Evolutionary conservation across 768 basidiomycete genomes (phyloP), one percentile per base, ranked within the genome.

Genomic region (Leccinum variicolor): DNA sequence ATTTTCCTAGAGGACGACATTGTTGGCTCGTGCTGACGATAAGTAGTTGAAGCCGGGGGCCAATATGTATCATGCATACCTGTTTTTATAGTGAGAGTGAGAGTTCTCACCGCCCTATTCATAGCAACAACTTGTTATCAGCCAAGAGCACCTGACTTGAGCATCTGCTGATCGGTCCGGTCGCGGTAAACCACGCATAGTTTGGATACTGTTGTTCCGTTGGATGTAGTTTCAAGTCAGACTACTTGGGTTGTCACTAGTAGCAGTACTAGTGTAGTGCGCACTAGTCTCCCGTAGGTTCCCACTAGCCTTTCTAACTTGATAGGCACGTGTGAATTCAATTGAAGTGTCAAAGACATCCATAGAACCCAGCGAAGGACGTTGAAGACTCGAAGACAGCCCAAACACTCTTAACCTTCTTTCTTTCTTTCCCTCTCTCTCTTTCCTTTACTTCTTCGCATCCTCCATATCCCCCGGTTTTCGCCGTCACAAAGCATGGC

Each of bases 1-100:
- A 74, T 43, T 29, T 64, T 73, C 63, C 54, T 72, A 3, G 52
- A 28, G 54, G 50, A 56, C 9, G 69, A 52, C 69, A 70, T 70
- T 8, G 54, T 25, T 41, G 34, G 33, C 21, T 45, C 4, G 51
- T 23, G 49, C 19, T 53, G 50, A 52, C 33, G 55, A 47, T 54
- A 25, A 39, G 28, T 19, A 17, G 10, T 15, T 11, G 17, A 11
- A 33, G 48, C 7, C 10, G 13, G 34, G 3, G 28, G 41, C 29
- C 25, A 41, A 23, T 25, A 9, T 11, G 21, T 36, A 17, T 53
- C 43, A 33, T 26, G 1, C 48, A 26, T 13, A 36, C 33, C 13
- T 41, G 13, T 26, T 19, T 47, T 59, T 50, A n/a, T 53, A 17
- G 33, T 6, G 3, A 25, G 17, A n/a, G 39, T 9, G 33, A 33